Evolutionary conservation across 2,329 filamentous ascomycete genomes (phyloP).

Genomic region (Microdochium nivale): DNA sequence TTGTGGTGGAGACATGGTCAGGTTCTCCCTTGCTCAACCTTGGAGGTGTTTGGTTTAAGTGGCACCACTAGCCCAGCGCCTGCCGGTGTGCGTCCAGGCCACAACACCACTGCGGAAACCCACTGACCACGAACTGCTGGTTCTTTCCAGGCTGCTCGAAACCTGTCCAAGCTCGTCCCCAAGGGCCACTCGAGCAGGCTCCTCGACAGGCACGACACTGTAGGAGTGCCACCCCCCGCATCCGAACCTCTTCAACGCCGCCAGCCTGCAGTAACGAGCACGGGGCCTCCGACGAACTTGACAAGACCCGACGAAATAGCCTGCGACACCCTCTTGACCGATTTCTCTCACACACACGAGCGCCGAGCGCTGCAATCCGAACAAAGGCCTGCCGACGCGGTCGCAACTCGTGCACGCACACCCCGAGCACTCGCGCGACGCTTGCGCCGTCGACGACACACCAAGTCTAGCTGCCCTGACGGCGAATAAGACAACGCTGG

Average conservation of each 20-base stretch:
- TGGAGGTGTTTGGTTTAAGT: too few relatives aligned
- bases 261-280: background rate
- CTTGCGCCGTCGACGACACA: background rate
- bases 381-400: too few relatives aligned
- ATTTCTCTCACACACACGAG: too few relatives aligned
- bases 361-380: too few relatives aligned
- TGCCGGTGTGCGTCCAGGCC: background rate
- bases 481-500: background rate
- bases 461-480: background rate
- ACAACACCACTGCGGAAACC: background rate
- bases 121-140: background rate
- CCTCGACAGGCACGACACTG: background rate
- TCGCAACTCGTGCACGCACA: too few relatives aligned
- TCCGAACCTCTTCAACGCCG: background rate
- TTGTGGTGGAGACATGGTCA: too few relatives aligned
- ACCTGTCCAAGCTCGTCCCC: background rate
- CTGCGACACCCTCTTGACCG: background rate
- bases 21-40: too few relatives aligned
- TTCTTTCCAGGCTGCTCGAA: background rate
- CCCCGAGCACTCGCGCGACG: background rate
- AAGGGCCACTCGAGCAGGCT: too few relatives aligned
- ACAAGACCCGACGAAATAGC: background rate
- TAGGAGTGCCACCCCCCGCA: background rate
- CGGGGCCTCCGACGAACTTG: background rate
- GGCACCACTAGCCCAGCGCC: too few relatives aligned